phyloP scores from a whole-genome alignment of 129 eudicot species.

The Oenanthe sinensis region DNA sequence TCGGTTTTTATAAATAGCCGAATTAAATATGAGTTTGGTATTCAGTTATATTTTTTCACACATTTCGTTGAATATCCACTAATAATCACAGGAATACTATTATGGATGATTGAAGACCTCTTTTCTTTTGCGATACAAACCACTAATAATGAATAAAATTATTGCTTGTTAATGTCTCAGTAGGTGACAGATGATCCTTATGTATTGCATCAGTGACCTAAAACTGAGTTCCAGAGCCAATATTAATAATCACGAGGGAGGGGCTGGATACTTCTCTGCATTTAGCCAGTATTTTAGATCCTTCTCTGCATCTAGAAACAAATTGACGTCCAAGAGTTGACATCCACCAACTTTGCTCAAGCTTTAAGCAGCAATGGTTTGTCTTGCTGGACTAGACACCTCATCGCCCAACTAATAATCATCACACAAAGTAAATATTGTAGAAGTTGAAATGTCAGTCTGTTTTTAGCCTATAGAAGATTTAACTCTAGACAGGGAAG shows the following conservation, averaged over 20 bases:
- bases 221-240: background rate
- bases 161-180: background rate
- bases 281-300: background rate
- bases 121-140: background rate
- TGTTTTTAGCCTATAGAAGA: background rate
- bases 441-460: background rate
- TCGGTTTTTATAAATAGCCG: no score
- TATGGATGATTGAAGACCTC: background rate
- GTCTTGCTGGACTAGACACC: conserved; percentile 6
- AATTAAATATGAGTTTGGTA: no score
- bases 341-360: background rate
- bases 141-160: background rate
- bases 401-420: conserved; percentile 16
- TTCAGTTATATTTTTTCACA: no score
- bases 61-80: no score
- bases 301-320: background rate
- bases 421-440: background rate
- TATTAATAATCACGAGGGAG: background rate
- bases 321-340: background rate
- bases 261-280: background rate
- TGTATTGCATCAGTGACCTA: background rate
- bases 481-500: background rate
- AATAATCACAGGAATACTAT: background rate
- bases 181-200: background rate
- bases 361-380: conserved; percentile 19